Base-by-base conservation (phyloP, 1,284 basidiomycete genomes). In the Puccinia polysora region DNA sequence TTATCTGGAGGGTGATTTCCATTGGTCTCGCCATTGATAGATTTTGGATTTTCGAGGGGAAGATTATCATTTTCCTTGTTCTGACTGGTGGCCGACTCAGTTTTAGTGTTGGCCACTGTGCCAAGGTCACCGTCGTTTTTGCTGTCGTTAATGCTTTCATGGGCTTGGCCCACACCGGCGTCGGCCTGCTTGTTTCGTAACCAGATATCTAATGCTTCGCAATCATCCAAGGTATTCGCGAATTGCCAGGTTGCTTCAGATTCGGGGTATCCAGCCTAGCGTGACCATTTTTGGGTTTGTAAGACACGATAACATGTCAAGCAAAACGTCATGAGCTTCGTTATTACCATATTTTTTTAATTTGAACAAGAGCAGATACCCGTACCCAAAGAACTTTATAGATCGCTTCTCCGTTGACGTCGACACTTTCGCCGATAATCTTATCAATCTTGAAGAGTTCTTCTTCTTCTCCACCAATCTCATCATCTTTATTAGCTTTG, bases 381-480 rank as follows among this genome's bases (percentile, higher is more conserved):
- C 36, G n/a, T 40, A 67, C 64, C 64, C 64, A 67, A 15, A 67
- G 52, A 18, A 67, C 64, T 67, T 67, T 67, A 18, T 67, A 67
- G 18, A 67, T 45, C 14, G 30, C 45, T 55, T 65, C 49, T 3
- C 64, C 64, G 55, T 65, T 55, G 2, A 53, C 25, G 43, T 56
- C 64, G n/a, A 67, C 32, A n/a, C 52, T 67, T 25, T 67, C 64
- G 28, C 49, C 64, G 25, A 67, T 67, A 32, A 67, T 67, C 45
- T 56, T 55, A 52, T 67, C 64, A 28, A 67, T 52, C 6, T 55
- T 52, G 25, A 67, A 67, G 18, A 67, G 34, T 25, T 55, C 64
- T 28, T 67, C 64, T 18, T 67, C 64, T 1, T 67, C 49, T 0
- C 15, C 63, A 3, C 15, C 15, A n/a, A 18, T 34, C 0, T 56